Evolutionary conservation across 805 yeast species (phyloP), one percentile per base, ranked within the genome.

Genomic region (Monosporozyma servazzii): DNA sequence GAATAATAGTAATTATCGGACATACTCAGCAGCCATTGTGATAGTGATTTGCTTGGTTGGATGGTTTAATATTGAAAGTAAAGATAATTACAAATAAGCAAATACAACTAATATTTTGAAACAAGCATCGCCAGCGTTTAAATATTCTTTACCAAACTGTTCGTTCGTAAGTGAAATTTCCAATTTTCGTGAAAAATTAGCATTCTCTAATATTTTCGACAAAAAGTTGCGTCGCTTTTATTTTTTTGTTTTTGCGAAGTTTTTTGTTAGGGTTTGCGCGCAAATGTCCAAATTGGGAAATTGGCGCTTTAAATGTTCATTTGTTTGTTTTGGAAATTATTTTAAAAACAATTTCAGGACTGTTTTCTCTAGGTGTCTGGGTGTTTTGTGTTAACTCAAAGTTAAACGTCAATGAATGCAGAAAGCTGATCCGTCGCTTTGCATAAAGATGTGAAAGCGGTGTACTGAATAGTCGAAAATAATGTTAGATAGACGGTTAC

Each of bases 11-110:
- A 27, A 30, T 42, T 29, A 52, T 21, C 30, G 21, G 45, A 68
- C 71, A 66, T 68, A 68, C 71, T 62, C 65, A 58, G 70, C 69
- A 61, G 69, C 70, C 71, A 68, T 68, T 65, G 57, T 61, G 50
- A 54, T 48, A 42, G 33, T 49, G 30, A 45, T 51, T 56, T 52
- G 57, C 60, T 50, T 56, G 61, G 59, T 59, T 57, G 57, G 36
- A 20, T 46, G 40, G 7, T 48, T 18, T 25, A 25, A 17, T 44
- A 21, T 7, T 43, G n/a, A 27, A n/a, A 33, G 15, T 33, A 33
- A 11, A 33, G 15, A 33, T 13, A 13, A 7, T 33, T 13, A 33
- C 15, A 5, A 13, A 15, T 3, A 15, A 33, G 17, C 37, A 33
- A 17, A 8, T 33, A 17, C 3, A 5, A n/a, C 3, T 3, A 33